Evolutionary conservation across 805 yeast species (phyloP), one percentile per base, ranked within the genome.

Genomic region (Candida chauliodis): DNA sequence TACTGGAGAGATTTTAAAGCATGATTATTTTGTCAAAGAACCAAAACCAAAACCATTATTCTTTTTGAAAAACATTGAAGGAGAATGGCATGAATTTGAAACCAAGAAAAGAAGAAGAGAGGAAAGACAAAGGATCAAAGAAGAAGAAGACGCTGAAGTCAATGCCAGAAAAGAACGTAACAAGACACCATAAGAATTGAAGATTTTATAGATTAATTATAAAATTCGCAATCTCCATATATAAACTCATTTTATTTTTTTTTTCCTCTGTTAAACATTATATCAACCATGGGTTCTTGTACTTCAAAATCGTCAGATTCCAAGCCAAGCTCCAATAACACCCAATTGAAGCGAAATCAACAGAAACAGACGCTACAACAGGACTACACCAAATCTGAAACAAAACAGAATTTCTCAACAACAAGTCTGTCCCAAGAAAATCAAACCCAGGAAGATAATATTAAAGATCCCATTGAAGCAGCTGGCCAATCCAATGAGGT

Each of bases 71-170:
- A 69, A 70, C n/a, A 59, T 80, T 20, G 66, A 69, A 39, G 95
- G 93, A 3, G 98, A 95, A 58, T 91, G 97, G 93, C 99, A 91
- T 56, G 99, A 91, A 55, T 91, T 84, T 58, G 99, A 91, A 53
- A 93, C 96, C 2, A 89, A 91, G 59, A 82, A 79, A 63, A 75
- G 84, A 50, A 69, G 86, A 45, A 64, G 82, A 42, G 66, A 67
- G 43, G 76, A 70, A 46, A 51, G 73, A 22, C 66, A 66, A 43
- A 47, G 68, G 40, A 30, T 59, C 19, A 66, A 63, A 41, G 71
- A 64, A 21, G 61, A 49, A 34, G 55, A 52, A 30, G 37, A 48
- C 35, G 38, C 45, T 11, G 40, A 52, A 31, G 33, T 44, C 30
- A 33, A 39, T 15, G 30, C 37, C 9, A 35, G 33, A 15, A 34